Evolutionary conservation across 495 filamentous ascomycete species (phyloP), one percentile per base, ranked within the genome.

Genomic region (Talaromyces adpressus): DNA sequence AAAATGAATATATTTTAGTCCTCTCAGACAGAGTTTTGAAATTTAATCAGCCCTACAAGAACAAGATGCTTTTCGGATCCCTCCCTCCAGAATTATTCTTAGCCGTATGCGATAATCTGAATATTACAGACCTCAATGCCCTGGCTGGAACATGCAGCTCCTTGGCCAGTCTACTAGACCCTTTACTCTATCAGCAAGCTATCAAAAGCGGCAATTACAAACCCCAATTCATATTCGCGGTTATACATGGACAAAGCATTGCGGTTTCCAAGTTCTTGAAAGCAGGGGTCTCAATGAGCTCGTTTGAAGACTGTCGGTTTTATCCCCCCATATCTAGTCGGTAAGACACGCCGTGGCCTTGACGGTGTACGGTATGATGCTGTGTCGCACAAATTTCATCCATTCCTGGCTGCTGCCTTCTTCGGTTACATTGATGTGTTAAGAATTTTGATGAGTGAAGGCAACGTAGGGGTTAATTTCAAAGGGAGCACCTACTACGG

Each of bases 211-310:
- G 32, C 34, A n/a, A 47, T n/a, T 47, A 45, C 57, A 45, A 60
- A 41, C 11, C 32, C 34, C 39, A 47, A 27, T 60, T 60, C 34
- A 18, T 60, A 23, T 60, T 32, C 16, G 32, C 57, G 16, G 57
- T 60, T 12, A 16, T 47, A 32, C 20, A 60, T 25, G 32, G 57
- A 8, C 34, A 41, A 25, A 18, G 22, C 25, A 60, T 14, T 47
- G 57, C 36, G n/a, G 34, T 45, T 27, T 60, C 57, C 57, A 60
- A 60, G 57, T 45, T 60, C 23, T 60, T 39, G 16, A 60, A 60
- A 60, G 57, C 57, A 16, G 57, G 57, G 34, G 32, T 60, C 57
- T 41, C 57, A 29, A 60, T 60, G 34, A 60, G 34, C 39, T 22
- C 30, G 41, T 60, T 60, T 60, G 18, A 60, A 25, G 22, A 25